Percentiles rank a stretch among this genome's conserved stretches.
phyloP scores from a whole-genome alignment of 495 filamentous ascomycete species.

The Sphaerosporella brunnea region DNA sequence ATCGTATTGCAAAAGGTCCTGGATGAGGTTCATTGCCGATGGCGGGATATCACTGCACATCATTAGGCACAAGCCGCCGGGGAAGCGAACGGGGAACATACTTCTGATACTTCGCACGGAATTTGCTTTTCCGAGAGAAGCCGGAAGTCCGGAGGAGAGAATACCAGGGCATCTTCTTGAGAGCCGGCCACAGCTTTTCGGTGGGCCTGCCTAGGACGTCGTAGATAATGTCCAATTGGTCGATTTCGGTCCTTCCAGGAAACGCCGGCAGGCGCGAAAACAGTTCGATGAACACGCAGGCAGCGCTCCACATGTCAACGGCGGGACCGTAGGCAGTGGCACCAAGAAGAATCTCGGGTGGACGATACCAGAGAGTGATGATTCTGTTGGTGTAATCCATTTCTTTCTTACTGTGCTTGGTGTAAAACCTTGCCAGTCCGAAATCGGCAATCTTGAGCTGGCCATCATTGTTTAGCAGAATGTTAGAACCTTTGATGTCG shows the following conservation, averaged over 20 bases:
- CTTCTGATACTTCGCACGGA: slow-evolving; percentile 66
- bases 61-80: slow-evolving; percentile 5
- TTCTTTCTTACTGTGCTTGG: slow-evolving; percentile 53
- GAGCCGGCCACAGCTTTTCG: slow-evolving; percentile 62
- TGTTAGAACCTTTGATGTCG: slow-evolving; percentile 90
- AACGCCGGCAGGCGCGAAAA: slow-evolving; percentile 92
- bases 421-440: slow-evolving; percentile 91
- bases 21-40: slow-evolving; percentile 65
- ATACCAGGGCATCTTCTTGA: slow-evolving; percentile 91
- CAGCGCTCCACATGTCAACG: slow-evolving; percentile 95
- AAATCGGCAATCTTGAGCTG: slow-evolving; percentile 91
- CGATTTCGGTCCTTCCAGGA: slow-evolving; percentile 85
- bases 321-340: slow-evolving; percentile 89
- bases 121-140: slow-evolving; percentile 55
- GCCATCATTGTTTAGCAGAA: slow-evolving; percentile 74
- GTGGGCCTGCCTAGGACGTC: slow-evolving; percentile 82
- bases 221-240: slow-evolving; percentile 90
- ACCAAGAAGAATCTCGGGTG: slow-evolving; percentile 80
- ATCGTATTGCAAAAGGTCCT: slow-evolving; percentile 70
- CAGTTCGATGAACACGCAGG: slow-evolving; percentile 91
- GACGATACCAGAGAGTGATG: slow-evolving; percentile 94
- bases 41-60: slow-evolving; percentile 41
- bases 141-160: slow-evolving; percentile 58
- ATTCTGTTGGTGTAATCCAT: slow-evolving; percentile 98
- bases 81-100: slow-evolving; percentile 8